Percentiles rank a stretch among this genome's conserved stretches.
phyloP scores from a whole-genome alignment of 768 basidiomycete genomes.

The Lactifluus piperatus region DNA sequence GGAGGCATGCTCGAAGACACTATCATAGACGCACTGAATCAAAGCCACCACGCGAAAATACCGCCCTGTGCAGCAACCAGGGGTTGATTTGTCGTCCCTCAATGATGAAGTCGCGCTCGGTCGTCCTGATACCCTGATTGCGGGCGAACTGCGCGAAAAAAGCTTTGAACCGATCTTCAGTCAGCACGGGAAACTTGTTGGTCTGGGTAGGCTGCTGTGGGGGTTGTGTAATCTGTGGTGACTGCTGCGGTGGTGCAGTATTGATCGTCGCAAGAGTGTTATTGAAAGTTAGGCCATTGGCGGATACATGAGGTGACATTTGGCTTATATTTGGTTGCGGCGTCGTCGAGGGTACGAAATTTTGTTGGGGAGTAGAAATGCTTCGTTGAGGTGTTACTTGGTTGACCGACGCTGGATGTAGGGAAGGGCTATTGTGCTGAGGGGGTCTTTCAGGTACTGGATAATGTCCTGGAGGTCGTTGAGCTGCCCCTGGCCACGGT shows the following conservation, averaged over 20 bases:
- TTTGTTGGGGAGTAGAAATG: slow-evolving; percentile 12
- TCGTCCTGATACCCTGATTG: neutral
- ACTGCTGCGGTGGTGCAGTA: slow-evolving; percentile 2
- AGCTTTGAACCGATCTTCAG: slow-evolving; percentile 5
- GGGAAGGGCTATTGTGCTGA: slow-evolving; percentile 9
- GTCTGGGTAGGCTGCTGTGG: neutral
- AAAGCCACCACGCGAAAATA: slow-evolving; percentile 1
- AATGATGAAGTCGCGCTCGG: slow-evolving; percentile 3
- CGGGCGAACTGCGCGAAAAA: neutral
- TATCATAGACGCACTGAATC: neutral
- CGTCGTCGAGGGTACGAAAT: neutral
- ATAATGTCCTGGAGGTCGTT: slow-evolving; percentile 2
- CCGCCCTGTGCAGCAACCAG: slow-evolving; percentile 1
- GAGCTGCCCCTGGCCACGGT: neutral
- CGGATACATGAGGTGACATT: slow-evolving; percentile 4
- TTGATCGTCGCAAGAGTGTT: neutral
- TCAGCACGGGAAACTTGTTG: neutral
- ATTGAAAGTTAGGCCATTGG: neutral
- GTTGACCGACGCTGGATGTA: slow-evolving; percentile 5
- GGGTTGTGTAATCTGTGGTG: neutral
- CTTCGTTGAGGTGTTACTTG: neutral
- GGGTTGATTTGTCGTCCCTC: neutral
- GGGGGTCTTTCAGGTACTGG: slow-evolving; percentile 2
- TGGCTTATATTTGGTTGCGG: slow-evolving; percentile 7
- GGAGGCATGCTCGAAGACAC: neutral